Evolutionary conservation across 2,329 filamentous ascomycete species (phyloP).

Genomic region (Fusarium globosum): DNA sequence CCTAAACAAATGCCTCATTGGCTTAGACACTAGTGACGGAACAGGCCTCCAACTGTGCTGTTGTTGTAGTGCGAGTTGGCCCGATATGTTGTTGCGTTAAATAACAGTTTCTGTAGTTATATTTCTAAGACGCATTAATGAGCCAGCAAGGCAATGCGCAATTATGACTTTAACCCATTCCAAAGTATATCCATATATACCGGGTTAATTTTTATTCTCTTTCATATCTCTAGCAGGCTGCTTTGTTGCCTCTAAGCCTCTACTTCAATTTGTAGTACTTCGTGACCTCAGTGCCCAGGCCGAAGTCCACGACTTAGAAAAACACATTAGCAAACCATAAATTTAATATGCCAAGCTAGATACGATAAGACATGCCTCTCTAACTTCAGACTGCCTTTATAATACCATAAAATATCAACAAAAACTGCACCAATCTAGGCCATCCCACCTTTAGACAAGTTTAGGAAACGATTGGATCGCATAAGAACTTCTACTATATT

Average conservation of each 20-base stretch:
- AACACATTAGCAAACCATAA: background rate
- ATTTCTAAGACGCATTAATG: background rate
- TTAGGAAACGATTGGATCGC: background rate
- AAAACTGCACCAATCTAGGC: background rate
- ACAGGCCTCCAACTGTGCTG: background rate
- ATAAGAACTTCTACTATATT: background rate
- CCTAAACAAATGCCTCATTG: background rate
- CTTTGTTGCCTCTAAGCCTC: background rate
- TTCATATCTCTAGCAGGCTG: background rate
- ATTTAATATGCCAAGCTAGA: background rate
- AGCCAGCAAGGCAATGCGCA: background rate
- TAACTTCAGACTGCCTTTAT: background rate
- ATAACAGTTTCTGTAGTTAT: rapidly evolving
- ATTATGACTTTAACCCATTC: background rate
- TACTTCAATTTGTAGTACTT: background rate
- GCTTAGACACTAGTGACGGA: rapidly evolving
- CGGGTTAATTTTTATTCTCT: background rate
- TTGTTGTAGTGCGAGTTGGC: background rate
- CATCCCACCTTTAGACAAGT: background rate
- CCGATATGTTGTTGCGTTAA: background rate
- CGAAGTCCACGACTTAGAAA: background rate
- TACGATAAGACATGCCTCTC: background rate
- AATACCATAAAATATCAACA: background rate
- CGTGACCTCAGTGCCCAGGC: background rate
- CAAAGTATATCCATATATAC: rapidly evolving